Base-by-base conservation (phyloP, 2,329 filamentous ascomycete genomes). In the Elsinoe australis region DNA sequence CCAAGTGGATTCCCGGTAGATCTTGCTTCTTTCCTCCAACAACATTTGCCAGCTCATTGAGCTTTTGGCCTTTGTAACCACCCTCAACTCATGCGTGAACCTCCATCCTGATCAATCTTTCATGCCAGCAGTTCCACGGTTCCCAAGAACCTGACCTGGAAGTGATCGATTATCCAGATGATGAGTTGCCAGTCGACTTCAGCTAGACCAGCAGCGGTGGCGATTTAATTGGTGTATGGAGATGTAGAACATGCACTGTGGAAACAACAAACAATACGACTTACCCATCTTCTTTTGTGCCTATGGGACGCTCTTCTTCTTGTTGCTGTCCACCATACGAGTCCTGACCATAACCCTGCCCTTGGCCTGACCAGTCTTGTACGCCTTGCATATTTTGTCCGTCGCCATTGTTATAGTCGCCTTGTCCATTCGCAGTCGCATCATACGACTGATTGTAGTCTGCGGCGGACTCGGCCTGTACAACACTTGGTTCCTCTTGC, bases 221-320 rank as follows among this genome's bases (percentile, higher is more conserved):
- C n/a, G n/a, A n/a, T n/a, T n/a, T n/a, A n/a, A n/a, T n/a, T n/a
- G n/a, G n/a, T n/a, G n/a, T n/a, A n/a, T 17, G 38, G 15, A 19
- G 12, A 44, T 21, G 26, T 32, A 32, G 24, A 26, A n/a, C 29
- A 47, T 12, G 44, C 18, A 47, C 3, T 15, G 51, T 55, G 53
- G 55, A 56, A 54, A 59, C 55, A 51, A 50, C 51, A 54, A 56
- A 50, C 49, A 55, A 51, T 6, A 67, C 26, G 29, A 65, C 87
- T 89, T 82, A 94, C 87, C 87, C 87, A 64, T 94, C 87, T 78
- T 94, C 87, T 68, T 94, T 94, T 50, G 89, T 85, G 52, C 82
- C 83, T 53, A 85, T 80, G 26, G 67, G 67, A 52, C 71, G 69
- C 49, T 71, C 65, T 42, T 70, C 66, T 24, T 69, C 64, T 24